Evolutionary conservation across 2,329 filamentous ascomycete species (phyloP).

Genomic region (Didymosphaeria variabile): DNA sequence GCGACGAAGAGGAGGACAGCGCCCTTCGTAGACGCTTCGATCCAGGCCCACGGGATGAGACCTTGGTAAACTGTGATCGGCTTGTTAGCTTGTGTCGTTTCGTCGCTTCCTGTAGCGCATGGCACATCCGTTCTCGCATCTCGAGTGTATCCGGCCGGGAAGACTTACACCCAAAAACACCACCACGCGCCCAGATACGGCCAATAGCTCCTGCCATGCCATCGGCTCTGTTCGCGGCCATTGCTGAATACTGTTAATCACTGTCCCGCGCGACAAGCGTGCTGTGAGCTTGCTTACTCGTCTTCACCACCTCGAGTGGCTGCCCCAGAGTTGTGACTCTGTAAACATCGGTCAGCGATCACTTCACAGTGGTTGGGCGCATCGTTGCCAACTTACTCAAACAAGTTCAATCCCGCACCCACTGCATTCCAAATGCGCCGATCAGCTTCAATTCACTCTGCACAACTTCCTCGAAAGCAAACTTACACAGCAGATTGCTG

Average conservation of each 20-base stretch:
- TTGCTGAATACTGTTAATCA: constrained; percentile 58
- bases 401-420: constrained; percentile 93
- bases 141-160: background rate
- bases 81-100: constrained; percentile 24
- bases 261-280: background rate
- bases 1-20: constrained; percentile 99
- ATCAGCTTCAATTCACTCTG: constrained; percentile 32
- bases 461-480: background rate
- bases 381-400: constrained; percentile 69
- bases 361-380: constrained; percentile 10
- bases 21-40: constrained; percentile 99
- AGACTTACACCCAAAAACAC: constrained; percentile 90
- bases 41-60: constrained; percentile 95
- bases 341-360: constrained; percentile 27
- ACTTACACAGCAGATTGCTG: constrained; percentile 87
- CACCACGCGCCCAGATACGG: constrained; percentile 93
- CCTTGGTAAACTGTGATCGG: constrained; percentile 87
- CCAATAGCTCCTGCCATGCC: constrained; percentile 81
- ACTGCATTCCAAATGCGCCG: constrained; percentile 56
- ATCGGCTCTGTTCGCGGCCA: constrained; percentile 95
- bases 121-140: background rate
- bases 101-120: background rate
- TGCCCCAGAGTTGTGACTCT: constrained; percentile 75
- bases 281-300: constrained; percentile 58
- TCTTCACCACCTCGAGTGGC: constrained; percentile 90